phyloP scores from a whole-genome alignment of 1,284 basidiomycete species.

The Boletus semigastroideus region DNA sequence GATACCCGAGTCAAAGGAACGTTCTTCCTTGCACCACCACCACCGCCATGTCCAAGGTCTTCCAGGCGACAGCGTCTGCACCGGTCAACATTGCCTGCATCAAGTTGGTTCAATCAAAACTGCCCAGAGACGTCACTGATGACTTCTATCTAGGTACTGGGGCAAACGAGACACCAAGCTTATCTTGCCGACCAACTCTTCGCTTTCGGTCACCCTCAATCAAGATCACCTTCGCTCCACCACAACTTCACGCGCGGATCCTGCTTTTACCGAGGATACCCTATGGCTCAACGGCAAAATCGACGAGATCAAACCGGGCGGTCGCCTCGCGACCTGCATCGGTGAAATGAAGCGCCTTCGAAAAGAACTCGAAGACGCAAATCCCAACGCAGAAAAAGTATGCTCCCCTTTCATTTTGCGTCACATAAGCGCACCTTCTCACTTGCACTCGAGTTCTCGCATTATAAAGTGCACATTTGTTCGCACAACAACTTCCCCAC shows the following conservation, averaged over 20 bases:
- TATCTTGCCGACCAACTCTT: conserved; percentile 97
- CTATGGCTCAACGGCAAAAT: conserved; percentile 96
- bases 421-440: conserved; percentile 2
- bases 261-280: conserved; percentile 64
- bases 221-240: conserved; percentile 96
- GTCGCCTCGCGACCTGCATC: conserved; percentile 86
- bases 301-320: conserved; percentile 83
- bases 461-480: conserved; percentile 79
- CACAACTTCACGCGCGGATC: conserved; percentile 87
- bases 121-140: conserved; percentile 16
- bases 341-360: conserved; percentile 83
- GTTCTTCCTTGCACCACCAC: conserved; percentile 11
- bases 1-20: conserved; percentile 11
- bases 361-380: conserved; percentile 69
- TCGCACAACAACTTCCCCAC: conserved; percentile 99
- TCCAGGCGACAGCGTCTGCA: conserved; percentile 87
- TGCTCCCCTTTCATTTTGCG: conserved; percentile 18
- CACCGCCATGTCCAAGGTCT: conserved; percentile 56
- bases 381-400: conserved; percentile 67
- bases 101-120: conserved; percentile 60
- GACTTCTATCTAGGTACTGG: conserved; percentile 75
- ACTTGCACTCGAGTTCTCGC: conserved; percentile 56
- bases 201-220: conserved; percentile 94
- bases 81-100: conserved; percentile 97
- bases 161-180: conserved; percentile 96